A percentile compares a stretch with the other conserved stretches of the same genome.
Evolutionary conservation across 768 basidiomycete species (phyloP).

Genomic region (Trametopsis cervina): DNA sequence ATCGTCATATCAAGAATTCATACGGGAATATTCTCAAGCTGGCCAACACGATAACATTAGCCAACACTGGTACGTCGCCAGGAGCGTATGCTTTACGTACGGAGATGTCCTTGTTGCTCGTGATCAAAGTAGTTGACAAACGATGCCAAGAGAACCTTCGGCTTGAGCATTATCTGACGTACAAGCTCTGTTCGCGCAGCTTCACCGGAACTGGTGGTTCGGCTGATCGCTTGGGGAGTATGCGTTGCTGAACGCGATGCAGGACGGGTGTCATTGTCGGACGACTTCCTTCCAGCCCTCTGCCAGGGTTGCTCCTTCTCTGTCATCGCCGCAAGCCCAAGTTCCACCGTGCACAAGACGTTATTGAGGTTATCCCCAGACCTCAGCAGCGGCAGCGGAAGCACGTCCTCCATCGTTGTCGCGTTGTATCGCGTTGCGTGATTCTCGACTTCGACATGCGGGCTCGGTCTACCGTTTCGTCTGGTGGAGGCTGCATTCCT

Average conservation of each 20-base stretch:
- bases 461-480: background rate
- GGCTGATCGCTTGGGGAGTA: background rate
- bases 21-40: background rate
- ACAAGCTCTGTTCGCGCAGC: background rate
- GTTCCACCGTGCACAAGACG: conserved; percentile 25
- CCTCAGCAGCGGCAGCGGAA: conserved; percentile 15
- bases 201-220: background rate
- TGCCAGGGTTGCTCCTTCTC: background rate
- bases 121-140: background rate
- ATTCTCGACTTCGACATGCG: conserved; percentile 1
- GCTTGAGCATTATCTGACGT: background rate
- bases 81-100: background rate
- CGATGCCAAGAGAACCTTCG: background rate
- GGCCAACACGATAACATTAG: background rate
- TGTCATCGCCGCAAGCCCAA: conserved; percentile 16
- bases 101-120: background rate
- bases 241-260: background rate
- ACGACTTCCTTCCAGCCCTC: background rate
- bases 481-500: background rate
- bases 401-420: conserved; percentile 21
- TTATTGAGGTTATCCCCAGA: conserved; percentile 13
- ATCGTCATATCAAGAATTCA: background rate
- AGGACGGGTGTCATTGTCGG: background rate
- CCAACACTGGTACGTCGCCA: background rate
- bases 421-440: conserved; percentile 18